A percentile compares a stretch with the other conserved stretches of the same genome.
phyloP scores from a whole-genome alignment of 2,329 filamentous ascomycete genomes.

The Gremmenia infestans region DNA sequence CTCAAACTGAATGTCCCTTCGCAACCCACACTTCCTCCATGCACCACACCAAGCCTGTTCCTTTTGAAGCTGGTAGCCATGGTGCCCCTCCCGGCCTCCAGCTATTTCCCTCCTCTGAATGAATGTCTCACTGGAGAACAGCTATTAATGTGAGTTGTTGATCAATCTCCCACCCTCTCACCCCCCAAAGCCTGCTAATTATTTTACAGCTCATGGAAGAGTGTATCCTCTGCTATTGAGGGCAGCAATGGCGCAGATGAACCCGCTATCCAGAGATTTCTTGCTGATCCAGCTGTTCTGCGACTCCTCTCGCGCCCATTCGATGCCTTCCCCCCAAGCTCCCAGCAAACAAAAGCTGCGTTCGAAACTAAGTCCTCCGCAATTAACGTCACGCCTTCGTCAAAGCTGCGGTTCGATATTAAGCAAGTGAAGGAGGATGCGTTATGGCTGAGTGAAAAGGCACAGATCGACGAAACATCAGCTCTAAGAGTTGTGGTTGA shows the following conservation, averaged over 20 bases:
- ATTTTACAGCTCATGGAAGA: constrained; percentile 53
- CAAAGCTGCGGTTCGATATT: constrained; percentile 65
- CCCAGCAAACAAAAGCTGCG: constrained; percentile 58
- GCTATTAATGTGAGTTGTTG: constrained; percentile 65
- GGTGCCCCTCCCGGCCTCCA: constrained; percentile 63
- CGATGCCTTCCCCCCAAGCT: constrained; percentile 60
- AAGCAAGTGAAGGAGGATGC: constrained; percentile 79
- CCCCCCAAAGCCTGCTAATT: constrained; percentile 9
- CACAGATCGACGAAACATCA: constrained; percentile 72
- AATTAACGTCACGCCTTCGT: constrained; percentile 71
- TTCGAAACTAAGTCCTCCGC: constrained; percentile 84
- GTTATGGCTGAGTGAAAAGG: constrained; percentile 76
- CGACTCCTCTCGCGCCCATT: constrained; percentile 64
- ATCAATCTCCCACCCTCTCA: background rate
- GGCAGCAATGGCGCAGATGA: constrained; percentile 55
- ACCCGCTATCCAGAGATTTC: constrained; percentile 57
- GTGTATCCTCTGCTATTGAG: constrained; percentile 51
- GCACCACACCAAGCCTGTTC: constrained; percentile 26
- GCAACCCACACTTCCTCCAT: constrained; percentile 18
- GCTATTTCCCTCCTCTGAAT: constrained; percentile 80
- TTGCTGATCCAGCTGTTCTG: constrained; percentile 64
- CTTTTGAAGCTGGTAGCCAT: constrained; percentile 51
- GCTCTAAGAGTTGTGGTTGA: constrained; percentile 75
- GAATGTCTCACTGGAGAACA: constrained; percentile 78
- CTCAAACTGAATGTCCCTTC: background rate